These are phyloP conservation scores for Endothia cerciana DNA, from an alignment of 2,329 filamentous ascomycete genomes.

Conservation along the genomic window DNA sequence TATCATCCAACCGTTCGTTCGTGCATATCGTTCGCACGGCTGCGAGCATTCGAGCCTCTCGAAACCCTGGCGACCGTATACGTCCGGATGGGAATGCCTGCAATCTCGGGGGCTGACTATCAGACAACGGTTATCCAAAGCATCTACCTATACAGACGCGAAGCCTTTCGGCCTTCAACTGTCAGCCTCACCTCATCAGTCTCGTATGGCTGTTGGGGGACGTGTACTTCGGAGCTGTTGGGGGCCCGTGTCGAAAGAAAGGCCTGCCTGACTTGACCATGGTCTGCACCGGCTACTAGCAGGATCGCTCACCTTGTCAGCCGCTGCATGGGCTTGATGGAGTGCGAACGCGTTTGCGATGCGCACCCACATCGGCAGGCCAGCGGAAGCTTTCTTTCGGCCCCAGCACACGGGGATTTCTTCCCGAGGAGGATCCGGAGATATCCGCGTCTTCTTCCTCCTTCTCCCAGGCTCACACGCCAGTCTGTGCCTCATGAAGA, in stretches of 20 bases:
- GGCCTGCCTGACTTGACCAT: neutral
- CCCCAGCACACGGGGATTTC: constrained; percentile 1
- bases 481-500: neutral
- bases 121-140: constrained; percentile 17
- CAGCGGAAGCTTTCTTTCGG: neutral
- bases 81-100: constrained; percentile 3
- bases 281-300: neutral
- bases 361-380: constrained; percentile 8
- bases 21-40: constrained; percentile 4
- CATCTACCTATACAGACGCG: neutral
- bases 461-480: neutral
- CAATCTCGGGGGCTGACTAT: constrained; percentile 11
- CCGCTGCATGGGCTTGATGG: constrained; percentile 13
- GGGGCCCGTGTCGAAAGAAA: neutral
- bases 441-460: constrained; percentile 1
- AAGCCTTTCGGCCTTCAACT: neutral
- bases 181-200: neutral
- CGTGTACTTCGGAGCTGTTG: too few relatives aligned
- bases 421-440: constrained; percentile 11
- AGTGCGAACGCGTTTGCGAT: constrained; percentile 5
- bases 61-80: constrained; percentile 3
- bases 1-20: constrained; percentile 34
- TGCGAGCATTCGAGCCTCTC: constrained; percentile 15
- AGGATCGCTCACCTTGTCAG: constrained; percentile 4
- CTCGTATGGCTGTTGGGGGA: neutral